Evolutionary conservation across 768 basidiomycete species (phyloP).

Genomic region (Collybia nuda): DNA sequence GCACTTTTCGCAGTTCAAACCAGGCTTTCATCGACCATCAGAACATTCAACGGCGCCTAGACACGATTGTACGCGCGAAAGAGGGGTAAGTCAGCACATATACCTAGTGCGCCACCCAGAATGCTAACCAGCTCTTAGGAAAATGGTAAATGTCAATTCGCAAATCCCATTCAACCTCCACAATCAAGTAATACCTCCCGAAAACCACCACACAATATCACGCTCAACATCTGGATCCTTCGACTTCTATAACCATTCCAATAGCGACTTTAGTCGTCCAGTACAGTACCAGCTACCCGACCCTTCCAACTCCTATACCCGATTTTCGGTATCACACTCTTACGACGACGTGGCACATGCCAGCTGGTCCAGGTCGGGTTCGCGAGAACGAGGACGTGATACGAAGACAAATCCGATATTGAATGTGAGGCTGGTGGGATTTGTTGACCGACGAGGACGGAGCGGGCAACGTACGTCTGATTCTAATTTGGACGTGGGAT

Average conservation of each 20-base stretch:
- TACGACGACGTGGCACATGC: too few relatives aligned
- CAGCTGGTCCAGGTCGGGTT: constrained; percentile 8
- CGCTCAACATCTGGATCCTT: constrained; percentile 10
- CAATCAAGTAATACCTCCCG: constrained; percentile 9
- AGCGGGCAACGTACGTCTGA: background rate
- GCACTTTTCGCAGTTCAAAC: background rate
- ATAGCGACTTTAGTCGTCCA: too few relatives aligned
- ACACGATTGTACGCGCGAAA: constrained; percentile 20
- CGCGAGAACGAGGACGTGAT: constrained; percentile 4
- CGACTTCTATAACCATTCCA: constrained; percentile 7
- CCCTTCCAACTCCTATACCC: constrained; percentile 1
- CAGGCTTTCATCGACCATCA: constrained; percentile 6
- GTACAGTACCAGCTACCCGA: background rate
- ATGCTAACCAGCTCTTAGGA: constrained; percentile 8
- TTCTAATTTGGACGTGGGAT: background rate
- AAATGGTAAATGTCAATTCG: constrained; percentile 23
- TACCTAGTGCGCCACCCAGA: background rate
- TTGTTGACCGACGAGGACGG: constrained; percentile 1
- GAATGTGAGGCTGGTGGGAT: constrained; percentile 17
- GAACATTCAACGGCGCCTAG: constrained; percentile 11
- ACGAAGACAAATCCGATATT: constrained; percentile 14
- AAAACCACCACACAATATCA: constrained; percentile 4
- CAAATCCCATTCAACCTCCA: constrained; percentile 26
- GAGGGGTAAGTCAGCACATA: constrained; percentile 16
- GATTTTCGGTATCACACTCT: constrained; percentile 7